Conservation (phyloP, 164 flowering plant genomes). For the Tinospora cordifolia region DNA sequence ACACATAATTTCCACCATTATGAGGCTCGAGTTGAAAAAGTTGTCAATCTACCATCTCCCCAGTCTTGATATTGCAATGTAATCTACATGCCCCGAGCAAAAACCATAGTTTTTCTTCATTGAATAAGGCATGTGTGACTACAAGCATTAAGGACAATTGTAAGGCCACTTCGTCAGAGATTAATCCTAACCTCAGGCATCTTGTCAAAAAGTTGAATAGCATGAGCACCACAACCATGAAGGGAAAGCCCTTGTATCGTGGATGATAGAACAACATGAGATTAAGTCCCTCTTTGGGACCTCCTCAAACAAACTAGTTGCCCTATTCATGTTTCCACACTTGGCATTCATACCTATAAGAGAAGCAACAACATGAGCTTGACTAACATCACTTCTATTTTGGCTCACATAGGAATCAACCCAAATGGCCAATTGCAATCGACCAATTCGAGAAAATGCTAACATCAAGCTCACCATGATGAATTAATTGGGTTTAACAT, state of each 20-base stretch:
- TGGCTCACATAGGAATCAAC: constrained; percentile 34
- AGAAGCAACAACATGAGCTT: constrained; percentile 41
- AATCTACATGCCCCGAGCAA: constrained; percentile 55
- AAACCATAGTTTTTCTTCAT: constrained; percentile 35
- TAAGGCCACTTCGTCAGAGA: constrained; percentile 62
- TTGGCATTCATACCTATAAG: constrained; percentile 66
- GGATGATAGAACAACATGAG: constrained; percentile 53
- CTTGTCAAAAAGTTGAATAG: constrained; percentile 37
- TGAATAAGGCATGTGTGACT: constrained; percentile 45
- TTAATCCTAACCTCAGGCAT: constrained; percentile 51
- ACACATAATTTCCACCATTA: constrained; percentile 47
- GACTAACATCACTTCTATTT: constrained; percentile 25
- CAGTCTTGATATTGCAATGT: constrained; percentile 39
- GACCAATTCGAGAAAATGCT: constrained; percentile 54
- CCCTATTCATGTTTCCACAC: constrained; percentile 58
- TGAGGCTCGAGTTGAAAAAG: constrained; percentile 53
- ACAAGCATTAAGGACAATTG: constrained; percentile 53
- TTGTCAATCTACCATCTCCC: constrained; percentile 35
- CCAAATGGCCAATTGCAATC: constrained; percentile 38
- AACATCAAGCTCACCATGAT: constrained; percentile 53
- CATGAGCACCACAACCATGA: constrained; percentile 44
- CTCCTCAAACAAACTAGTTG: constrained; percentile 17
- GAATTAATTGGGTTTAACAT: constrained; percentile 44
- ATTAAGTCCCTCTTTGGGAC: constrained; percentile 1
- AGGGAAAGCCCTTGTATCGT: constrained; percentile 56